Conservation (phyloP, 805 yeast genomes). For the Starmerella asiatica region DNA sequence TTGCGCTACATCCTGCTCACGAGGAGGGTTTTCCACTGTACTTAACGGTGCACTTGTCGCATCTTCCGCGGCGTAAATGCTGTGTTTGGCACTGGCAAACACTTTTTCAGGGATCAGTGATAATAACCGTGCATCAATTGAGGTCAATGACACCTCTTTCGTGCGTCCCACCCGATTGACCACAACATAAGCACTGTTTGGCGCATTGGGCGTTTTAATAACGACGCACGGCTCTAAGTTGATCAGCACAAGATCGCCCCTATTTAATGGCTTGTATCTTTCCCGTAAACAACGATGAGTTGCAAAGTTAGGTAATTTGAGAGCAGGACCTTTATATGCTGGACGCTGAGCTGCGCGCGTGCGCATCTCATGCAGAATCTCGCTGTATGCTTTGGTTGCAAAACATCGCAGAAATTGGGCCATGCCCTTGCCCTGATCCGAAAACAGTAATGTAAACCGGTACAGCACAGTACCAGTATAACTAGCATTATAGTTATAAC, state of each 20-base stretch:
- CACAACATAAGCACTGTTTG: conserved; percentile 6
- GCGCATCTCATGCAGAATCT: neutral
- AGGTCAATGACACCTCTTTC: conserved; percentile 1
- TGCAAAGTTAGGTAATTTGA: neutral
- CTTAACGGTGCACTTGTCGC: neutral
- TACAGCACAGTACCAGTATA: too few relatives aligned
- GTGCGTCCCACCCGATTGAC: conserved; percentile 9
- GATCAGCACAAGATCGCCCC: conserved; percentile 15
- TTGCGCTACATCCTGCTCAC: neutral
- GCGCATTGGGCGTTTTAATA: conserved; percentile 4
- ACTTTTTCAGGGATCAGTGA: conserved; percentile 1
- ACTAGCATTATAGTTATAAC: too few relatives aligned
- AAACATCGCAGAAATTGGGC: neutral
- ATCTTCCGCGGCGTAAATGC: conserved; percentile 4
- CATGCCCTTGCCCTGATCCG: neutral
- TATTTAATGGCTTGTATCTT: conserved; percentile 1
- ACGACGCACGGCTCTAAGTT: conserved; percentile 11
- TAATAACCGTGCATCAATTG: conserved; percentile 12
- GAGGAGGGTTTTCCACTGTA: neutral
- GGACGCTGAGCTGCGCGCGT: neutral
- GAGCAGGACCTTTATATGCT: neutral
- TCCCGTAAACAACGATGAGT: neutral
- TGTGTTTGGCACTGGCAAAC: neutral
- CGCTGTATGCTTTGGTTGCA: neutral
- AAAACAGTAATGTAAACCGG: neutral